A percentile compares a stretch with the other conserved stretches of the same genome.
These are phyloP conservation scores for Fusarium citri DNA, from an alignment of 2,329 filamentous ascomycete species.

Conservation along the genomic window DNA sequence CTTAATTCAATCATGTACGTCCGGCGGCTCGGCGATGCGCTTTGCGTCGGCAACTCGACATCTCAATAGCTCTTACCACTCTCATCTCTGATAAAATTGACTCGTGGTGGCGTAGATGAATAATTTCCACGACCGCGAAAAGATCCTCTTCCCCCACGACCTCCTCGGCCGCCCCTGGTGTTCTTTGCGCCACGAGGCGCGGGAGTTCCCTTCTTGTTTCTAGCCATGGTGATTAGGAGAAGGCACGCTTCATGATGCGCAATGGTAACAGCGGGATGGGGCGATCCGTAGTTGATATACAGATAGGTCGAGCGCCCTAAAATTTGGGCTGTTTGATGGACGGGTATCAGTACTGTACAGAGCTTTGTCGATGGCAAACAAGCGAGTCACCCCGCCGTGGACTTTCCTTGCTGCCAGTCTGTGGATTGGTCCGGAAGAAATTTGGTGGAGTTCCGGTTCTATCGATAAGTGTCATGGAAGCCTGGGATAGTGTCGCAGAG, in stretches of 20 bases:
- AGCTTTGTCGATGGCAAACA: slow-evolving; percentile 27
- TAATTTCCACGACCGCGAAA: slow-evolving; percentile 26
- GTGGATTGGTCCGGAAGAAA: slow-evolving; percentile 23
- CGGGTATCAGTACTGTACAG: background rate
- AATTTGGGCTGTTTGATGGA: background rate
- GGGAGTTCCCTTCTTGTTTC: slow-evolving; percentile 42
- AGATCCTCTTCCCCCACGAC: slow-evolving; percentile 27
- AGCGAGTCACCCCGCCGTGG: slow-evolving; percentile 37
- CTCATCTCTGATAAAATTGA: slow-evolving; percentile 20
- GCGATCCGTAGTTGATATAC: background rate
- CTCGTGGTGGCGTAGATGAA: slow-evolving; percentile 6
- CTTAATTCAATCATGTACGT: background rate
- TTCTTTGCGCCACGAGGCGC: slow-evolving; percentile 35
- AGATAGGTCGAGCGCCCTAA: background rate
- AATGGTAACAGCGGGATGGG: background rate
- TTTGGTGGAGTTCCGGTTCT: slow-evolving; percentile 4
- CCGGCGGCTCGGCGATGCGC: background rate
- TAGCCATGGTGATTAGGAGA: slow-evolving; percentile 32
- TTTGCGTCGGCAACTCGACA: background rate
- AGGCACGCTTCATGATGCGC: slow-evolving; percentile 27
- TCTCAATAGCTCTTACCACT: slow-evolving; percentile 23
- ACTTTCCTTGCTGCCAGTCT: background rate
- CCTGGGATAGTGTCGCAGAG: slow-evolving; percentile 4
- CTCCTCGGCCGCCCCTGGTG: slow-evolving; percentile 35
- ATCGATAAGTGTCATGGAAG: slow-evolving; percentile 34